Evolutionary conservation across 2,329 filamentous ascomycete genomes (phyloP).

Genomic region (Acephala macrosclerotiorum): DNA sequence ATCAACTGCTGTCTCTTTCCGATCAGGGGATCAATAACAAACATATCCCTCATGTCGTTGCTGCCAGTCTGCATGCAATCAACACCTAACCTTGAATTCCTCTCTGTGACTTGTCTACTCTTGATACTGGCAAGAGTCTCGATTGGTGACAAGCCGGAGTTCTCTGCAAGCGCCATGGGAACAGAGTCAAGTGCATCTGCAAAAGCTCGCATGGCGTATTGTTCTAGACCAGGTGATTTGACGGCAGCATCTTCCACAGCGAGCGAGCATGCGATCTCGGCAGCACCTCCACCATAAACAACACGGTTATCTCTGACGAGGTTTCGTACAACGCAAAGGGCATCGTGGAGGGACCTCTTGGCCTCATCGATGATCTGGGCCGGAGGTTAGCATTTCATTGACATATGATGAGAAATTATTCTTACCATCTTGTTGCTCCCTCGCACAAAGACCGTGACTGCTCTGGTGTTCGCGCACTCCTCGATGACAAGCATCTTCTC

Average conservation of each 20-base stretch:
- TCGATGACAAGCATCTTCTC: conserved; percentile 99
- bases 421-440: conserved; percentile 99
- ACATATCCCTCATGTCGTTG: conserved; percentile 98
- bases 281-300: conserved; percentile 95
- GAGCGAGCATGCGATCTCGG: conserved; percentile 95
- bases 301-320: conserved; percentile 95
- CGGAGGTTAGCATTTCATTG: background rate
- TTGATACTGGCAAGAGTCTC: conserved; percentile 95
- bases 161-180: conserved; percentile 96
- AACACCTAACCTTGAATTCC: conserved; percentile 81
- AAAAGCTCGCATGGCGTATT: conserved; percentile 99
- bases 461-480: conserved; percentile 96
- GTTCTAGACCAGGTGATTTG: conserved; percentile 95
- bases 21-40: conserved; percentile 97
- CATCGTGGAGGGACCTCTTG: conserved; percentile 96
- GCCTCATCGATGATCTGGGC: conserved; percentile 95
- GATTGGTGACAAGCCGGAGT: conserved; percentile 94
- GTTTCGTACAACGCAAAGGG: conserved; percentile 96
- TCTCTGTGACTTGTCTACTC: conserved; percentile 92
- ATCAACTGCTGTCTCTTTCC: conserved; percentile 97
- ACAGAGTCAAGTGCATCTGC: conserved; percentile 92
- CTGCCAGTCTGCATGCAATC: conserved; percentile 97
- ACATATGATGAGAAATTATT: conserved; percentile 25
- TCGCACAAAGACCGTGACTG: conserved; percentile 94
- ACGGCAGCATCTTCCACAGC: conserved; percentile 95